phyloP scores from a whole-genome alignment of 441 rosid genomes.

The Pelargonium australe region DNA sequence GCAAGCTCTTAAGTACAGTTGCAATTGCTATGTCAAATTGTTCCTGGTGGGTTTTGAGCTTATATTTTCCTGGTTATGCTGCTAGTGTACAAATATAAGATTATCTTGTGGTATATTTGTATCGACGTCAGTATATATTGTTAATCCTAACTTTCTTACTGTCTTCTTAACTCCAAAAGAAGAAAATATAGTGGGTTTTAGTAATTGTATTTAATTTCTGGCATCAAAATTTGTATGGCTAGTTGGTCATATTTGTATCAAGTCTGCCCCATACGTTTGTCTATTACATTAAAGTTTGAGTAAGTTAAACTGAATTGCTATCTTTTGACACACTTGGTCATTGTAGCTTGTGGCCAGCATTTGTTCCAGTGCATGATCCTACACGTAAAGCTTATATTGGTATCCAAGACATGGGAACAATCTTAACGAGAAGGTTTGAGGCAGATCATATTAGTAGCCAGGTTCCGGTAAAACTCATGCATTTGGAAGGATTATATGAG shows the following conservation, averaged over 20 bases:
- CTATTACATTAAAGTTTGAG: not conserved
- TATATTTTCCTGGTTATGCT: conserved; percentile 10
- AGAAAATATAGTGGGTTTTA: too few relatives aligned
- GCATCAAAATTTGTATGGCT: conserved; percentile 11
- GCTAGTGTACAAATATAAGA: too few relatives aligned
- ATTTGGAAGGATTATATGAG: conserved; percentile 91
- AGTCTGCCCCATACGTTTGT: too few relatives aligned
- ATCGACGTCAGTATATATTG: too few relatives aligned
- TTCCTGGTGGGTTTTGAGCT: conserved; percentile 56
- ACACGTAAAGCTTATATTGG: conserved; percentile 88
- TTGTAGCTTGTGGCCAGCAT: conserved; percentile 91
- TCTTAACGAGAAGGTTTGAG: conserved; percentile 90
- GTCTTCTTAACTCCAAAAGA: too few relatives aligned
- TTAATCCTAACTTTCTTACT: too few relatives aligned
- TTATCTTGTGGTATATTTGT: too few relatives aligned
- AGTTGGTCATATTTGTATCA: too few relatives aligned
- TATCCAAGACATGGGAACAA: conserved; percentile 89
- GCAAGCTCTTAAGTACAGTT: conserved; percentile 88
- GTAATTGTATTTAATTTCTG: not conserved
- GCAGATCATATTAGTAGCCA: conserved; percentile 90
- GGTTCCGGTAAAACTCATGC: conserved; percentile 96
- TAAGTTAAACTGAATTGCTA: conserved; percentile 11
- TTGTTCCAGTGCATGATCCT: conserved; percentile 98
- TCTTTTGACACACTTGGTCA: conserved; percentile 18
- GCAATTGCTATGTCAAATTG: conserved; percentile 93